These are phyloP conservation scores for Erodium chrysanthum DNA, from an alignment of 441 rosid species.

Conservation along the genomic window DNA sequence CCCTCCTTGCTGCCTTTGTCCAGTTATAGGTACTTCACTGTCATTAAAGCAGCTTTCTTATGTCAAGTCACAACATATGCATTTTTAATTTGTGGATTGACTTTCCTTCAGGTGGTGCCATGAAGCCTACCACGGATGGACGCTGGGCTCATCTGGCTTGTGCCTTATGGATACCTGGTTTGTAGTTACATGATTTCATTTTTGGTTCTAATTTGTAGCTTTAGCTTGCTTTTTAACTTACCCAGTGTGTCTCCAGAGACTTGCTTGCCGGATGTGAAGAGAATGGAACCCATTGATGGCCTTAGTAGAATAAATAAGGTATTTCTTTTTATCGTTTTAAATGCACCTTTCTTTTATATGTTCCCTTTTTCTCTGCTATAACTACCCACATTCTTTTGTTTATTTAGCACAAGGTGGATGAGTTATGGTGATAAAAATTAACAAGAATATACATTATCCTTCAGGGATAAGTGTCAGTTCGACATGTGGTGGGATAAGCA, in stretches of 20 bases:
- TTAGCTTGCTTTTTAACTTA: constrained; percentile 21
- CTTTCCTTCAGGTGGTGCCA: constrained; percentile 69
- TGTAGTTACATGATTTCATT: constrained; percentile 20
- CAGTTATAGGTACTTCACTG: constrained; percentile 56
- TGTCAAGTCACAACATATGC: constrained; percentile 13
- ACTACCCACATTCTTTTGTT: not conserved
- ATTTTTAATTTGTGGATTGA: constrained; percentile 20
- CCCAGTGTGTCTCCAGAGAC: constrained; percentile 56
- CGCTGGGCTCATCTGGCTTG: constrained; percentile 99
- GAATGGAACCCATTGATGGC: constrained; percentile 98
- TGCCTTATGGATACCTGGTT: constrained; percentile 99
- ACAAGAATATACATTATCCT: not conserved
- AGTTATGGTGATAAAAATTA: not conserved
- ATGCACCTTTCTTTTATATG: not conserved
- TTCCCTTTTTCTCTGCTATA: constrained; percentile 2
- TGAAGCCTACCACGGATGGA: constrained; percentile 95
- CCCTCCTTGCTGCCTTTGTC: constrained; percentile 94
- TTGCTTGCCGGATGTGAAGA: constrained; percentile 84
- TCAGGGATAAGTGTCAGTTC: not conserved
- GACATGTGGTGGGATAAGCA: not conserved
- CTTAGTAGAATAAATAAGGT: constrained; percentile 73
- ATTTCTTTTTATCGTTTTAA: constrained; percentile 5
- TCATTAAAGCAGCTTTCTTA: constrained; percentile 14
- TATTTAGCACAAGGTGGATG: not conserved
- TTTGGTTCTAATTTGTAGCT: constrained; percentile 12